Evolutionary conservation across 768 basidiomycete genomes (phyloP), one percentile per base, ranked within the genome.

Genomic region (Boletus subcaerulescens): DNA sequence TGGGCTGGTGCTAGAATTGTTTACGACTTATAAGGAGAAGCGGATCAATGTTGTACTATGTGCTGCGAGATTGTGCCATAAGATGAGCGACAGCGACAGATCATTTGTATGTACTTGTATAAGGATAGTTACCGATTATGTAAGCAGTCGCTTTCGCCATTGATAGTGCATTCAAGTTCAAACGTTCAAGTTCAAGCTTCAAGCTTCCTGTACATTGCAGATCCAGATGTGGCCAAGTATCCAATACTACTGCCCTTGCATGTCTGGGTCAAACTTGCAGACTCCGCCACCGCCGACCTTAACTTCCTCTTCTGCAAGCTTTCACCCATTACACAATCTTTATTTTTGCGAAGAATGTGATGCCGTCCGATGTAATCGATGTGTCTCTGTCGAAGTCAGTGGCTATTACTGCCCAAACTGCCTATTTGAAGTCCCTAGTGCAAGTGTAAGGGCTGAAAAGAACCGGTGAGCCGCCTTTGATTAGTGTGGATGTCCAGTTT

Each of bases 311-410:
- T 83, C 86, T 0, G 81, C 85, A 63, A 86, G 83, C 61, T 92
- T 94, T 67, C 91, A 95, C 62, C 81, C 87, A 7, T 80, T 98
- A 3, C 82, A 91, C 63, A 81, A 80, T 29, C 83, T 99, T 9
- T 97, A 93, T 72, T 98, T 98, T 70, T 99, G 97, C 71, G 95
- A 98, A 72, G 96, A 98, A 80, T 99, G 97, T 71, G 96, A 98
- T 71, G 88, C 91, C 2, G 82, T 99, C 42, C 79, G 94, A 53
- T 99, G 97, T 67, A 91, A 97, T 69, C 82, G 86, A 59, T 99
- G 97, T 63, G 92, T 96, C 3, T 81, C 86, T 9, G 77, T 93
- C 42, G 97, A 99, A 82, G 90, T 98, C 68, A 91, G 92, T 68
- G 92, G 91, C 41, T 99, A 98, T 70, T 98, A 93, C 71, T 99